Evolutionary conservation across 176 grass and related monocot species (phyloP).

Genomic region (Poa pratensis): DNA sequence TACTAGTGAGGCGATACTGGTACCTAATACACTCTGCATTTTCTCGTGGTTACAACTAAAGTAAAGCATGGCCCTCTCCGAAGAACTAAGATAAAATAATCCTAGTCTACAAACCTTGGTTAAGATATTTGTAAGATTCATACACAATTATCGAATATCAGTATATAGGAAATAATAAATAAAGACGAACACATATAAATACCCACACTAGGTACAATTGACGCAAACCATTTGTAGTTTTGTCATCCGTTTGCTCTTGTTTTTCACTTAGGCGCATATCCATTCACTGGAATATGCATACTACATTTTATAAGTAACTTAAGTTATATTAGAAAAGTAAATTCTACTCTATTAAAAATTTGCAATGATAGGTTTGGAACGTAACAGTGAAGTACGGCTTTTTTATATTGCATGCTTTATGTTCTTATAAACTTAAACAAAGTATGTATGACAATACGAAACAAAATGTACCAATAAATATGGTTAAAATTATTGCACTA

Average conservation of each 20-base stretch:
- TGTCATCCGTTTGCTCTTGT: background rate
- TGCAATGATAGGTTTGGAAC: background rate
- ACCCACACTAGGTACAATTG: background rate
- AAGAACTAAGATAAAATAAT: no score
- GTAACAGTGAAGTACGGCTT: background rate
- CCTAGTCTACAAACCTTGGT: background rate
- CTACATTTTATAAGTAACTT: background rate
- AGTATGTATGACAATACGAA: background rate
- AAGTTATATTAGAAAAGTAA: background rate
- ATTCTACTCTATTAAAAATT: background rate
- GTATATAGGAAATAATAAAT: background rate
- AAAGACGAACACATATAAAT: background rate
- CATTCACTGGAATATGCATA: background rate
- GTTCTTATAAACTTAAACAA: background rate
- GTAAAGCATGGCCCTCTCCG: no score
- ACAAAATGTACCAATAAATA: background rate
- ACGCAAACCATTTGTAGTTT: background rate
- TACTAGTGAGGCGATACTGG: no score
- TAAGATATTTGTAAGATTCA: background rate
- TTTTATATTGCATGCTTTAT: no score
- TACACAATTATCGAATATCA: background rate
- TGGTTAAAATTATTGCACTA: background rate
- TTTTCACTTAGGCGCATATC: background rate
- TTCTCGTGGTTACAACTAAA: no score
- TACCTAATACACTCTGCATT: no score